A percentile compares a stretch with the other conserved stretches of the same genome.
Evolutionary conservation across 192 early-diverging fungal species (phyloP).

Genomic region (Geranomyces variabilis): DNA sequence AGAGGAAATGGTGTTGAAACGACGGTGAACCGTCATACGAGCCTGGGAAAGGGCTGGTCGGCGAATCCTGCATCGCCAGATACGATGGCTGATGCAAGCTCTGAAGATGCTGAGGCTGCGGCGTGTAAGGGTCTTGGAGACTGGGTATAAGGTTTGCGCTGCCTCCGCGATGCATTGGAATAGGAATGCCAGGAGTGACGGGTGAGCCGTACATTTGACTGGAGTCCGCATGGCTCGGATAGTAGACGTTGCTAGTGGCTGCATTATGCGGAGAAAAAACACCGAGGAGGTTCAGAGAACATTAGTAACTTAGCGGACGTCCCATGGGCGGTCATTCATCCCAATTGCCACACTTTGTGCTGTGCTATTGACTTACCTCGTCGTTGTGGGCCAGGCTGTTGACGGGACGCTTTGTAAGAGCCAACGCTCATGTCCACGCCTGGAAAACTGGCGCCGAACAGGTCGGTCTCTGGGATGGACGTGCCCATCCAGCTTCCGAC

Average conservation of each 20-base stretch:
- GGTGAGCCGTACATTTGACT: slow-evolving; percentile 3
- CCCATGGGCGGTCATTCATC: too few species aligned
- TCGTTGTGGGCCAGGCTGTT: not conserved
- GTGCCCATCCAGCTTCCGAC: slow-evolving; percentile 3
- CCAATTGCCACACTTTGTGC: too few species aligned
- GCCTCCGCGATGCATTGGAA: slow-evolving; percentile 5
- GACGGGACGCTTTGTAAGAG: not conserved
- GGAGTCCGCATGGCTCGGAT: too few species aligned
- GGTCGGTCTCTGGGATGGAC: not conserved
- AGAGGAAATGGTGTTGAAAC: not conserved
- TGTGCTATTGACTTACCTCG: slow-evolving; percentile 2
- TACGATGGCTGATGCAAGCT: not conserved
- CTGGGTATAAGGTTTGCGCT: slow-evolving; percentile 3
- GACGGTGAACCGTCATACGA: slow-evolving; percentile 1
- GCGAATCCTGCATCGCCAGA: not conserved
- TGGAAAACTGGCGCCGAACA: not conserved
- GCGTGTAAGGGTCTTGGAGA: slow-evolving; percentile 8
- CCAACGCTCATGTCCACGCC: not conserved
- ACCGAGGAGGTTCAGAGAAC: too few species aligned
- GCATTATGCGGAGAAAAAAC: too few species aligned
- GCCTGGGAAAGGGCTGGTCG: not conserved
- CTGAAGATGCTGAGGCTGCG: slow-evolving; percentile 14
- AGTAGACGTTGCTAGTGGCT: too few species aligned
- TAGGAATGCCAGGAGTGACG: not conserved
- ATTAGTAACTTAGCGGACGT: too few species aligned